Conservation (phyloP, 2,329 filamentous ascomycete species). For the Penicillium sp. region DNA sequence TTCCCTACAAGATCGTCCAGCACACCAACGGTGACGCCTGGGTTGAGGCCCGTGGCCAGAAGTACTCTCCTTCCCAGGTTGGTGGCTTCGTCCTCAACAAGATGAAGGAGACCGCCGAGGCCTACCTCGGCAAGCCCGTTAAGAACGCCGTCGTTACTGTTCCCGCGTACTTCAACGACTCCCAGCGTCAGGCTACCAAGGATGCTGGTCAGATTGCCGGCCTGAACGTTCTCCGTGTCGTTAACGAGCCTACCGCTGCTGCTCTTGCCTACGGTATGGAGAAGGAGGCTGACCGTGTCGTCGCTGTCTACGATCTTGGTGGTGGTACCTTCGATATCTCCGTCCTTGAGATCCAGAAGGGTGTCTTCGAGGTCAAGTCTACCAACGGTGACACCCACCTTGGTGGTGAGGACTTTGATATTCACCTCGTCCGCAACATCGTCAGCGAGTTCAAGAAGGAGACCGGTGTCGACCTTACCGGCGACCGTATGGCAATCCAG, state of each 20-base stretch:
- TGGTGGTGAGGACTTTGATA: conserved; percentile 98
- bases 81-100: conserved; percentile 95
- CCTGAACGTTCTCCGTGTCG: conserved; percentile 93
- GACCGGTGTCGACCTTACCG: conserved; percentile 82
- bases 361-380: conserved; percentile 98
- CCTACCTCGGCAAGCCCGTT: conserved; percentile 82
- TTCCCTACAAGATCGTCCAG: conserved; percentile 98
- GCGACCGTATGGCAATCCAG: conserved; percentile 97
- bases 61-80: conserved; percentile 97
- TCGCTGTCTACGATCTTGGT: conserved; percentile 96
- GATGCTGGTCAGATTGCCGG: conserved; percentile 95
- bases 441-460: conserved; percentile 97
- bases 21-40: conserved; percentile 96
- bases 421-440: conserved; percentile 87
- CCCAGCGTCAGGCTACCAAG: conserved; percentile 96
- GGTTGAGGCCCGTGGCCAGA: conserved; percentile 89
- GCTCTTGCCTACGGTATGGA: conserved; percentile 94
- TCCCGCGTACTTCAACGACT: conserved; percentile 98
- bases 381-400: conserved; percentile 99
- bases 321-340: conserved; percentile 99
- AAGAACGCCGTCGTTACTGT: conserved; percentile 98
- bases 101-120: conserved; percentile 99
- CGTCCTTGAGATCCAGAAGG: conserved; percentile 93
- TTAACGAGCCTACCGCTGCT: conserved; percentile 96
- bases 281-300: conserved; percentile 85